phyloP scores from a whole-genome alignment of 148 eudicot genomes.

The Amaranthus palmeri region DNA sequence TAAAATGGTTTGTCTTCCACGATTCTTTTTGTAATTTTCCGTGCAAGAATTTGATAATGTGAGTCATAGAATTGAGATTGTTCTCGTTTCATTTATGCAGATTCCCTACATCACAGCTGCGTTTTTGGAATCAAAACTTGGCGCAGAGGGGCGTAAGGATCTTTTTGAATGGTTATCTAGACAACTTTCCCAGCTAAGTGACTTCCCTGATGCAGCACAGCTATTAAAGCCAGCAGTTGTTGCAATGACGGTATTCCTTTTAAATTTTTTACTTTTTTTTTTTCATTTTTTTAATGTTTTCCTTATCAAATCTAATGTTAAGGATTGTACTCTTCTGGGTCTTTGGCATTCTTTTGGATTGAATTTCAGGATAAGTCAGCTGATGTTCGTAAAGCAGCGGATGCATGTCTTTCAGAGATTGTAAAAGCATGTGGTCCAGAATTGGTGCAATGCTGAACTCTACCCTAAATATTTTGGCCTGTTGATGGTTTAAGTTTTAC shows the following conservation, averaged over 20 bases:
- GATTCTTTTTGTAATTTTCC: neutral
- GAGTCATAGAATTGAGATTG: neutral
- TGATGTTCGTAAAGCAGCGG: conserved; percentile 98
- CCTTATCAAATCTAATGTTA: neutral
- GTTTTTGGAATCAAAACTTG: conserved; percentile 72
- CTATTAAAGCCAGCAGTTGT: conserved; percentile 70
- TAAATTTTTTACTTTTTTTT: neutral
- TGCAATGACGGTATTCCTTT: conserved; percentile 70
- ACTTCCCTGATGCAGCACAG: conserved; percentile 74
- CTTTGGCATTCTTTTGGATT: neutral
- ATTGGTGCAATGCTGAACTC: conserved; percentile 31
- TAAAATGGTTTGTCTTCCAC: conserved; percentile 63
- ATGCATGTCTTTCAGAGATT: conserved; percentile 73
- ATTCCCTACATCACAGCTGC: conserved; percentile 71
- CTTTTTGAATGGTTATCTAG: conserved; percentile 89
- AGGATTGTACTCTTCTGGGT: neutral
- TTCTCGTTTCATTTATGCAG: conserved; percentile 29
- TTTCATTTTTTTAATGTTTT: neutral
- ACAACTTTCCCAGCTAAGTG: conserved; percentile 55
- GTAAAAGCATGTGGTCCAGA: conserved; percentile 81
- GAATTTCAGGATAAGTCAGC: conserved; percentile 89
- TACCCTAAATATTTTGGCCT: neutral
- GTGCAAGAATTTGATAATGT: neutral
- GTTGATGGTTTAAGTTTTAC: neutral
- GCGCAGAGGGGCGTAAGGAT: conserved; percentile 98